phyloP scores from a whole-genome alignment of 768 basidiomycete species.

The Rhodosporidiobolus odoratus region DNA sequence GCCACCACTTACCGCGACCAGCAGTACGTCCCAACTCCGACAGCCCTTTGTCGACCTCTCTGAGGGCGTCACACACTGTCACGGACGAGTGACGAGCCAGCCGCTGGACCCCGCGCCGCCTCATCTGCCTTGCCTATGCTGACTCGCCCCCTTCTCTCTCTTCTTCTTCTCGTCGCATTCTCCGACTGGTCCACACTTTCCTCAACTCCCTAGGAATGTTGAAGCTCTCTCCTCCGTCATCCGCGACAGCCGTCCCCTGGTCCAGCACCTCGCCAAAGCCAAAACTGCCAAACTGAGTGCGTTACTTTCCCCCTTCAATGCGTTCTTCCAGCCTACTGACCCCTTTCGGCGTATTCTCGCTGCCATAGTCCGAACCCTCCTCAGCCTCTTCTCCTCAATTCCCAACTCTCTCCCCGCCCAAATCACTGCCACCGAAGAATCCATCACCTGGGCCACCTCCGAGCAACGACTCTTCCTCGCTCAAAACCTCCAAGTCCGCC shows the following conservation, averaged over 20 bases:
- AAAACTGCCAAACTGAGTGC: constrained; percentile 93
- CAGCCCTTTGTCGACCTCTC: not conserved
- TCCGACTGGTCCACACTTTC: not conserved
- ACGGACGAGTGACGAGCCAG: too few relatives aligned
- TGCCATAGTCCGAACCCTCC: constrained; percentile 74
- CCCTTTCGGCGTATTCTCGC: not conserved
- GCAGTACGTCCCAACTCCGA: constrained; percentile 54
- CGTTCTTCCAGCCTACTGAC: not conserved
- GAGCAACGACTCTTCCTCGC: constrained; percentile 95
- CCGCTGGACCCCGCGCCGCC: too few relatives aligned
- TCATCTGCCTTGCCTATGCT: not conserved
- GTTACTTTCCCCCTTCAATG: constrained; percentile 40
- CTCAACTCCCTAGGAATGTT: constrained; percentile 59
- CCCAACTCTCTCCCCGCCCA: constrained; percentile 69
- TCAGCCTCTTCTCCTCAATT: constrained; percentile 78
- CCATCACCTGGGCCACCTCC: constrained; percentile 81
- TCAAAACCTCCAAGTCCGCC: constrained; percentile 83
- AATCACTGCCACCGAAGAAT: constrained; percentile 78
- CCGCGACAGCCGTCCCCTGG: constrained; percentile 72
- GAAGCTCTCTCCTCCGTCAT: constrained; percentile 79
- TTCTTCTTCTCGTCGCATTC: not conserved
- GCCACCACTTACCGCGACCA: constrained; percentile 81
- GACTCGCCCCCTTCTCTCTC: not conserved
- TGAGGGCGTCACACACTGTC: not conserved
- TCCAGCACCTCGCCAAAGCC: constrained; percentile 91